A percentile compares a stretch with the other conserved stretches of the same genome.
Conservation (phyloP, 768 basidiomycete species). For the Mrakia frigida region DNA sequence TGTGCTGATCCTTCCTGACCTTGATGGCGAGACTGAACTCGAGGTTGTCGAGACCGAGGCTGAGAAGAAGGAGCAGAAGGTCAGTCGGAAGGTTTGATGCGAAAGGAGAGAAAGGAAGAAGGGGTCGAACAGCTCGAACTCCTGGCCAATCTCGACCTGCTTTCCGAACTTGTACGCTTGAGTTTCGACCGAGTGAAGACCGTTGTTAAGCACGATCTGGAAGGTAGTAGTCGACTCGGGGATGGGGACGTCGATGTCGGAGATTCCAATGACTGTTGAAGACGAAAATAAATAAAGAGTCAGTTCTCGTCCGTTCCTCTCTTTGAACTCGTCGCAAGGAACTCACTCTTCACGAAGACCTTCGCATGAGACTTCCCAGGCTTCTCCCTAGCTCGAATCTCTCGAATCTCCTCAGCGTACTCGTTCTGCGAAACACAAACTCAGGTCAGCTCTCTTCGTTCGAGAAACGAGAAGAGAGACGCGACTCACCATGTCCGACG, state of each 20-base stretch:
- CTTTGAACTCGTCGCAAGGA: neutral
- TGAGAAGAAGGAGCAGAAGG: conserved; percentile 39
- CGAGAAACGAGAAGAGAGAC: neutral
- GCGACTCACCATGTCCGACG: conserved; percentile 81
- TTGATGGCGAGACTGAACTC: conserved; percentile 90
- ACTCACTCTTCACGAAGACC: conserved; percentile 83
- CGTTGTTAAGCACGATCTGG: conserved; percentile 88
- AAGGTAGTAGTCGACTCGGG: conserved; percentile 65
- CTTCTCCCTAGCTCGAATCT: conserved; percentile 70
- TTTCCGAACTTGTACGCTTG: conserved; percentile 47
- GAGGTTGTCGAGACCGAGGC: conserved; percentile 88
- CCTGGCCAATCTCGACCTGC: conserved; percentile 43
- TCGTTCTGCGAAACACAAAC: conserved; percentile 64
- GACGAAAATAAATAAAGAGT: neutral
- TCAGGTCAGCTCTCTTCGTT: neutral
- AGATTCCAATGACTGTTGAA: conserved; percentile 65
- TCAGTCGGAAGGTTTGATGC: neutral
- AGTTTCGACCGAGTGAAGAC: conserved; percentile 90
- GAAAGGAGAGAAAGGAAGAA: neutral
- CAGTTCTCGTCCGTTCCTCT: neutral
- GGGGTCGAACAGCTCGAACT: conserved; percentile 44
- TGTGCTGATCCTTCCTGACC: conserved; percentile 77
- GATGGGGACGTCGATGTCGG: conserved; percentile 67
- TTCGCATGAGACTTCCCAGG: conserved; percentile 79
- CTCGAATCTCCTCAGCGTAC: conserved; percentile 82